These are phyloP conservation scores for Hygrocybe coccinea DNA, from an alignment of 768 basidiomycete species.

Conservation along the genomic window DNA sequence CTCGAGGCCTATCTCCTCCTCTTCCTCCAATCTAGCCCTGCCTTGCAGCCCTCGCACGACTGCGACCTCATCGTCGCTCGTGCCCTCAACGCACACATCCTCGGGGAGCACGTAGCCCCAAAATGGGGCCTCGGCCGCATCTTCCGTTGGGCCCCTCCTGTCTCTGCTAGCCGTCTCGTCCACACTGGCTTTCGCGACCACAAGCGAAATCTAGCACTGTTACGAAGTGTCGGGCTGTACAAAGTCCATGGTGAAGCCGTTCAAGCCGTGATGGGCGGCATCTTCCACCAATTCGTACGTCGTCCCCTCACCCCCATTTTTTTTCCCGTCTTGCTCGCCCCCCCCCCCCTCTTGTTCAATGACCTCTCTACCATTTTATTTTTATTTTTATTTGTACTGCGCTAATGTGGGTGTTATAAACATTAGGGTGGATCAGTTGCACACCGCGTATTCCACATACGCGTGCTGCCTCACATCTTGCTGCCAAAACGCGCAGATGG, in stretches of 20 bases:
- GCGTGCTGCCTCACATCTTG: slow-evolving; percentile 42
- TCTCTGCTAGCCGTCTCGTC: slow-evolving; percentile 33
- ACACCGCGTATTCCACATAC: slow-evolving; percentile 48
- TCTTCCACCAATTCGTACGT: slow-evolving; percentile 78
- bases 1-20: slow-evolving; percentile 71
- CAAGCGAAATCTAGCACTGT: slow-evolving; percentile 26
- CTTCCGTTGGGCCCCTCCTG: slow-evolving; percentile 71
- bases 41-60: slow-evolving; percentile 46
- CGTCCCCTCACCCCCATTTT: not conserved
- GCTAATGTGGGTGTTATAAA: too few relatives aligned
- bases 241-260: slow-evolving; percentile 77
- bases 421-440: slow-evolving; percentile 44
- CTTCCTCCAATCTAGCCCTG: slow-evolving; percentile 56
- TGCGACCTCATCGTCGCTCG: slow-evolving; percentile 53
- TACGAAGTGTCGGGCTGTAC: slow-evolving; percentile 59
- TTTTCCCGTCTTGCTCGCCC: not conserved
- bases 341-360: slow-evolving; percentile 6
- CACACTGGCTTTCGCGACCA: not conserved
- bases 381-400: too few relatives aligned
- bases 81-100: slow-evolving; percentile 60
- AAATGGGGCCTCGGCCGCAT: slow-evolving; percentile 69
- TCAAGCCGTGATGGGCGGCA: slow-evolving; percentile 68
- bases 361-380: too few relatives aligned
- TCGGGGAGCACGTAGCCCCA: slow-evolving; percentile 71
- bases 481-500: slow-evolving; percentile 30